phyloP scores from a whole-genome alignment of 2,329 filamentous ascomycete genomes.

The Diplodia intermedia region DNA sequence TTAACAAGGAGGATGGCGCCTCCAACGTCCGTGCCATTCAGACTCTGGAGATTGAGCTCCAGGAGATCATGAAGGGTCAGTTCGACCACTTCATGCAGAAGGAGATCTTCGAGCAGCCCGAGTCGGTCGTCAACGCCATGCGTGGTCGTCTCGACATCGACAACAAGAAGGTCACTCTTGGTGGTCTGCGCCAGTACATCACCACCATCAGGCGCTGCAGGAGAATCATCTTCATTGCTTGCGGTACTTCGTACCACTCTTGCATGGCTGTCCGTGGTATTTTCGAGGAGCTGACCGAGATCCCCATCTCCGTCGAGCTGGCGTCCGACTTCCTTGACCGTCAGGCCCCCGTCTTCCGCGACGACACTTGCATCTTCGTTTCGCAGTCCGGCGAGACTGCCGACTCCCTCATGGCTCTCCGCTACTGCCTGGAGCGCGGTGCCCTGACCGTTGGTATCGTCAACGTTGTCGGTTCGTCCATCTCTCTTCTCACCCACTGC shows the following conservation, averaged over 20 bases:
- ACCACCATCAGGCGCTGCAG: slow-evolving; percentile 94
- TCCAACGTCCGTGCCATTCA: slow-evolving; percentile 98
- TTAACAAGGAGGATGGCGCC: slow-evolving; percentile 94
- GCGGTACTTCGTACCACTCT: slow-evolving; percentile 97
- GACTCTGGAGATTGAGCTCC: slow-evolving; percentile 96
- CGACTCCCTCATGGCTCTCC: slow-evolving; percentile 94
- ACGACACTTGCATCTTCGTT: slow-evolving; percentile 98
- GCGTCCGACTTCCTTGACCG: slow-evolving; percentile 98
- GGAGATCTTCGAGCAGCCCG: slow-evolving; percentile 99
- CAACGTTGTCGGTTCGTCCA: slow-evolving; percentile 97
- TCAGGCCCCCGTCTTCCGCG: slow-evolving; percentile 96
- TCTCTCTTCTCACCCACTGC: slow-evolving; percentile 98
- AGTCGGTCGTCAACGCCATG: slow-evolving; percentile 99
- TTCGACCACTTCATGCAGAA: slow-evolving; percentile 99
- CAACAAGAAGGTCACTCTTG: slow-evolving; percentile 94
- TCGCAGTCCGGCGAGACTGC: slow-evolving; percentile 99
- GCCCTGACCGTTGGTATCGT: slow-evolving; percentile 97
- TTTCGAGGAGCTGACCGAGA: slow-evolving; percentile 97
- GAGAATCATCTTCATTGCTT: slow-evolving; percentile 98
- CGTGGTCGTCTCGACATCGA: slow-evolving; percentile 93
- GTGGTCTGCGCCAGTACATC: slow-evolving; percentile 95
- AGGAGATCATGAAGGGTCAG: slow-evolving; percentile 99
- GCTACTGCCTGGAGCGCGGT: slow-evolving; percentile 97
- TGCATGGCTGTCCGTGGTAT: slow-evolving; percentile 99
- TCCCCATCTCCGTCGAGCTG: slow-evolving; percentile 94